Evolutionary conservation across 768 basidiomycete species (phyloP).

Genomic region (Hericium rajendrae): DNA sequence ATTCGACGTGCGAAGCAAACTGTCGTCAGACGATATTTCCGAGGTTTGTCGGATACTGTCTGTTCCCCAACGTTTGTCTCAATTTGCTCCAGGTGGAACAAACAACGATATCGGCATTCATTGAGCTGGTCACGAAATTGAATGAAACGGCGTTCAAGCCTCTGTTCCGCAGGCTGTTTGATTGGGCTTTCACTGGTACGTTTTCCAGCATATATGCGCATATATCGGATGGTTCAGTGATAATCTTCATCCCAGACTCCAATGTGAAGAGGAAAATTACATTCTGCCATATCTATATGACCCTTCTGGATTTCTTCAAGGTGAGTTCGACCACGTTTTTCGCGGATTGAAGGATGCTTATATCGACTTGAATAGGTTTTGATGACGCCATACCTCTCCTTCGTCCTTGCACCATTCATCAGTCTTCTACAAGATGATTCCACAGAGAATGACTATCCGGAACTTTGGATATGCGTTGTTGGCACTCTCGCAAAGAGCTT

Average conservation of each 20-base stretch:
- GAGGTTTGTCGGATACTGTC: slow-evolving; percentile 18
- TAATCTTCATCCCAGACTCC: slow-evolving; percentile 15
- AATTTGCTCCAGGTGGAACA: slow-evolving; percentile 35
- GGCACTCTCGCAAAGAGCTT: slow-evolving; percentile 60
- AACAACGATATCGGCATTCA: slow-evolving; percentile 60
- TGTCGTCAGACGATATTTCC: background rate
- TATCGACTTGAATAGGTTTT: slow-evolving; percentile 40
- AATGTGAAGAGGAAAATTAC: slow-evolving; percentile 46
- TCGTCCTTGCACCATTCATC: slow-evolving; percentile 57
- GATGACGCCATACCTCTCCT: slow-evolving; percentile 88
- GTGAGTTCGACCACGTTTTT: slow-evolving; percentile 27
- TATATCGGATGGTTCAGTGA: background rate
- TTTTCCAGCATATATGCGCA: slow-evolving; percentile 28
- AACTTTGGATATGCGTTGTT: slow-evolving; percentile 58
- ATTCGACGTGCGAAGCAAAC: slow-evolving; percentile 8
- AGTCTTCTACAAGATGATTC: slow-evolving; percentile 49
- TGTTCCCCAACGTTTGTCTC: background rate
- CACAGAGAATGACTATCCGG: slow-evolving; percentile 23
- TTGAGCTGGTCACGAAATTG: slow-evolving; percentile 83
- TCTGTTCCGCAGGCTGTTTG: slow-evolving; percentile 82
- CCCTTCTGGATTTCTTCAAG: slow-evolving; percentile 83
- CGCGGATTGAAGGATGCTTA: background rate
- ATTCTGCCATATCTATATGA: slow-evolving; percentile 66
- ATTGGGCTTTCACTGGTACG: slow-evolving; percentile 79
- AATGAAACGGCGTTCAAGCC: slow-evolving; percentile 90